Conservation (phyloP, 2,329 filamentous ascomycete genomes). For the Bipolaris cookei region DNA sequence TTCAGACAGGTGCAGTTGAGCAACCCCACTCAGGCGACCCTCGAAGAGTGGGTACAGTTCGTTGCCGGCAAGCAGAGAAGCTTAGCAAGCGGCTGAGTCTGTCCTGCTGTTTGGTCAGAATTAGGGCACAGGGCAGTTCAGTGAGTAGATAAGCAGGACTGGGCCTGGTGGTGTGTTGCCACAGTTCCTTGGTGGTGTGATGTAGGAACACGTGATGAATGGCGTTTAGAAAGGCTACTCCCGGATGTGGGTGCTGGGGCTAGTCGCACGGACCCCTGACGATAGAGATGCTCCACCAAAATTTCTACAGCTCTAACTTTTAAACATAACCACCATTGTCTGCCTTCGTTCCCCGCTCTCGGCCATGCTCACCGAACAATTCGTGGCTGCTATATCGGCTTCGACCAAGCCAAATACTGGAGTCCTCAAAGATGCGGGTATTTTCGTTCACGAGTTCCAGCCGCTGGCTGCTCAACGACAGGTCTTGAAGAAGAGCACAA, state of each 20-base stretch:
- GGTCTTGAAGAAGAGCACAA: conserved; percentile 90
- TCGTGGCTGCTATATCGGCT: conserved; percentile 56
- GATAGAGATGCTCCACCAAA: conserved; percentile 18
- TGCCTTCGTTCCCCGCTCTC: conserved; percentile 1
- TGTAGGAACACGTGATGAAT: not conserved
- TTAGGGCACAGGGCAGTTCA: not conserved
- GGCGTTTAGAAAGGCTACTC: not conserved
- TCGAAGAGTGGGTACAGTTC: not conserved
- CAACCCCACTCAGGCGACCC: not conserved
- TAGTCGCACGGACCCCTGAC: conserved; percentile 10
- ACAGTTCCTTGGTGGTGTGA: not conserved
- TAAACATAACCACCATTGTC: conserved; percentile 8
- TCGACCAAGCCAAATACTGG: conserved; percentile 54
- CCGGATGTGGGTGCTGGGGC: conserved; percentile 1
- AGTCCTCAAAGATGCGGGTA: conserved; percentile 76
- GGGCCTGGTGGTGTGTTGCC: not conserved
- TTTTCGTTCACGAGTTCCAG: conserved; percentile 83
- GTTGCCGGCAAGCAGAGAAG: not conserved
- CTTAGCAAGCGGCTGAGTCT: not conserved
- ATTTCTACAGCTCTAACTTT: conserved; percentile 19
- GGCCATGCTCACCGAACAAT: conserved; percentile 59
- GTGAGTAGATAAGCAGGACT: not conserved
- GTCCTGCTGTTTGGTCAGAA: not conserved
- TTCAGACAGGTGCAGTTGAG: not conserved
- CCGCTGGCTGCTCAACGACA: conserved; percentile 76